Base-by-base conservation (phyloP, 139 green algal genomes). In the Yamagishiella unicocca region DNA sequence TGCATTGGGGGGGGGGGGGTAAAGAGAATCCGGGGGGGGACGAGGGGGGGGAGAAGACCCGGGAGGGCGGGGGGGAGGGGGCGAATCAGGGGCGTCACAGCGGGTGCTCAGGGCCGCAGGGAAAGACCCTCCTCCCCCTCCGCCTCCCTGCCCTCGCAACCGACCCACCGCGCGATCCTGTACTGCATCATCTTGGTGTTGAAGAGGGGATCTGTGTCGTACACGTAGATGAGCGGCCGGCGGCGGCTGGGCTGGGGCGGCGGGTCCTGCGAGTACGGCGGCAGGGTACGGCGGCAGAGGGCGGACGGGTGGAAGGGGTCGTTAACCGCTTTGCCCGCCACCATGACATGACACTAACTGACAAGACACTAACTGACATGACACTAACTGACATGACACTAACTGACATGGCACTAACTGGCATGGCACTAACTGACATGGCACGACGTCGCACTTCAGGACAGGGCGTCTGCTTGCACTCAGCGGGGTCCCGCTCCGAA, bases 161-260 rank as follows among this genome's bases (percentile, higher is more conserved):
- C 33, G 1, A 22, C 77, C 6, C 40, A 86, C 80, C 40, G 50
- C 0, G 66, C 61, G 29, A 68, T 50, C 0, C 90, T 78, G 62
- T 93, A 93, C 87, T 94, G 91, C 71, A 95, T 82, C 83, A 96
- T 79, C 35, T 85, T 81, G 46, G 46, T 83, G 50, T 85, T 85
- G 62, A 79, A 89, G 22, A 84, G 31, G 0, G 84, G 50, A 22
- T 72, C 73, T 45, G 61, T 67, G 75, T 89, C 85, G 64, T 89
- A 89, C 62, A 89, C 46, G 46, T 89, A 89, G 46, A 89, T 89
- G 37, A 89, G 85, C 12, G 85, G 85, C 19, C 75, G 64, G 33
- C 64, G 64, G 24, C 81, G 81, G 33, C 64, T 87, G 45, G 81
- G 0, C 2, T 37, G 8, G 2, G 80, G 80, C 19, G 80, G 80